Evolutionary conservation across 805 yeast species (phyloP).

Genomic region (Suhomyces emberorum): DNA sequence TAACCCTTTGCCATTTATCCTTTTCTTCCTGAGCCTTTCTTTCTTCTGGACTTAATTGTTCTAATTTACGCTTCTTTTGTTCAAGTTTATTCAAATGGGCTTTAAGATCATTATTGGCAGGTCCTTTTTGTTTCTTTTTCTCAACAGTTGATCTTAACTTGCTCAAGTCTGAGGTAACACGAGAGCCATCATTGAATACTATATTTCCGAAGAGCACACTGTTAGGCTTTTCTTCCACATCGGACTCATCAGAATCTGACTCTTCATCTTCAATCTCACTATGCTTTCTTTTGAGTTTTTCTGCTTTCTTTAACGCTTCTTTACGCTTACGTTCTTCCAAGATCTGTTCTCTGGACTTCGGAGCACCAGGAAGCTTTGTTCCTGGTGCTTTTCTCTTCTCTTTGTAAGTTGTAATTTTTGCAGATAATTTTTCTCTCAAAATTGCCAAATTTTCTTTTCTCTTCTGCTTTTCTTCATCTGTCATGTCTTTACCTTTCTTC

Average conservation of each 20-base stretch:
- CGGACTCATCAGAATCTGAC: conserved; percentile 29
- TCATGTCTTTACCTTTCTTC: conserved; percentile 26
- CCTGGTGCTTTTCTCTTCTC: conserved; percentile 93
- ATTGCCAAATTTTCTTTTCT: conserved; percentile 57
- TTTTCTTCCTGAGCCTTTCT: conserved; percentile 64
- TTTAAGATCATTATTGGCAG: conserved; percentile 76
- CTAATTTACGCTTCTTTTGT: conserved; percentile 63
- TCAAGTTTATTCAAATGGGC: conserved; percentile 79
- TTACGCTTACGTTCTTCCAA: conserved; percentile 57
- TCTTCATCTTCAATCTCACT: conserved; percentile 40
- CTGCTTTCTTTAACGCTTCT: conserved; percentile 44
- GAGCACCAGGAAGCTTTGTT: conserved; percentile 73
- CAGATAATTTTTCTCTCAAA: conserved; percentile 75
- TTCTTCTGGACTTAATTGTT: conserved; percentile 55
- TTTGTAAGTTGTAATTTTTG: conserved; percentile 63
- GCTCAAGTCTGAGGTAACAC: conserved; percentile 69
- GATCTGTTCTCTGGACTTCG: conserved; percentile 78
- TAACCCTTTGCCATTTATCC: conserved; percentile 78
- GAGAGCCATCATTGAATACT: conserved; percentile 76
- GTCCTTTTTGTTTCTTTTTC: conserved; percentile 67
- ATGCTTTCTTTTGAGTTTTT: conserved; percentile 39
- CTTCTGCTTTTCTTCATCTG: conserved; percentile 47
- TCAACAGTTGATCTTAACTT: conserved; percentile 48
- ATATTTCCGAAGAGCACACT: conserved; percentile 76
- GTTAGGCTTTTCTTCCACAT: conserved; percentile 29